Conservation (phyloP, 148 eudicot species). For the Oxyria digyna region DNA sequence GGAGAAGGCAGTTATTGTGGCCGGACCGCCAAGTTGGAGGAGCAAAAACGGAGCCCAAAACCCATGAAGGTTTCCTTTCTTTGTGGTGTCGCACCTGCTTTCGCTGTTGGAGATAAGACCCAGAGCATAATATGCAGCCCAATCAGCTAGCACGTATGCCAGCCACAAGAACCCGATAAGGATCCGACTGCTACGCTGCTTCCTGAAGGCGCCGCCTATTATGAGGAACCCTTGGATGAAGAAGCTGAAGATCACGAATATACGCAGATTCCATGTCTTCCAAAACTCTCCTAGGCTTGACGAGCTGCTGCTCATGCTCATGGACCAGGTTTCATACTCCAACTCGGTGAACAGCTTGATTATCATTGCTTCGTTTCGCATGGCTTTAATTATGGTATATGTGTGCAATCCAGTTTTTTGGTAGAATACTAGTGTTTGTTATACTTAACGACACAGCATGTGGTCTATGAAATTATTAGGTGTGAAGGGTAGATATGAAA, state of each 20-base stretch:
- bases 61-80: neutral
- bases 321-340: too few relatives aligned
- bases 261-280: neutral
- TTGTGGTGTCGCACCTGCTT: neutral
- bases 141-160: neutral
- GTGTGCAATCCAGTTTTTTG: too few relatives aligned
- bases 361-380: neutral
- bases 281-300: neutral
- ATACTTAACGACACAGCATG: neutral
- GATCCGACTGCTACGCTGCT: neutral
- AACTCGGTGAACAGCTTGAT: neutral
- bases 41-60: neutral
- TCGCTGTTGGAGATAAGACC: neutral
- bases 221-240: conserved; percentile 3
- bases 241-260: neutral
- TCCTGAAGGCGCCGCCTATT: neutral
- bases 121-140: neutral
- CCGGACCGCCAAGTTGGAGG: neutral
- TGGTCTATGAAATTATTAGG: neutral
- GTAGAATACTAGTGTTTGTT: neutral
- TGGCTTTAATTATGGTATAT: too few relatives aligned
- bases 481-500: neutral
- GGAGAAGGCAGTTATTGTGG: conserved; percentile 2
- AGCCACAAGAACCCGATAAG: neutral
- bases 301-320: neutral